A percentile compares a stretch with the other conserved stretches of the same genome.
phyloP scores from a whole-genome alignment of 140 eudicot species.

The Ambrosia hybrid region DNA sequence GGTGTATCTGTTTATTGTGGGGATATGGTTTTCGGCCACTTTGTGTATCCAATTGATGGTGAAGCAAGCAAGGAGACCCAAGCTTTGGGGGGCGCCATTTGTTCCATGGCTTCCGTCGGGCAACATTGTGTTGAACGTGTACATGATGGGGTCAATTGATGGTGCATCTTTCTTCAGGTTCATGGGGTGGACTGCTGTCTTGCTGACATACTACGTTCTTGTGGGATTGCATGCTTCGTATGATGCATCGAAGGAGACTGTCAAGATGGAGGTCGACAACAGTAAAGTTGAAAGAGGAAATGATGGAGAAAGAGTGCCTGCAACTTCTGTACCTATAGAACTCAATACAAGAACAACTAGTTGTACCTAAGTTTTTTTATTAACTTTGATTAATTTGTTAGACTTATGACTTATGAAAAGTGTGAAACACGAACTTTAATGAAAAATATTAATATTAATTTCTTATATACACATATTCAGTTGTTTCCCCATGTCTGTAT shows the following conservation, averaged over 20 bases:
- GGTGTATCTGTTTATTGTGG: constrained; percentile 27
- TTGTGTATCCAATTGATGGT: constrained; percentile 31
- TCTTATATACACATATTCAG: not conserved
- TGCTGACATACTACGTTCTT: constrained; percentile 48
- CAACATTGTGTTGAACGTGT: constrained; percentile 40
- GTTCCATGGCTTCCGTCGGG: constrained; percentile 57
- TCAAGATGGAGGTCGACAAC: constrained; percentile 22
- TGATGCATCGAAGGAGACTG: constrained; percentile 50
- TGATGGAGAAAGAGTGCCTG: constrained; percentile 13
- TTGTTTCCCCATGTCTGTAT: no score
- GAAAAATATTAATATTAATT: not conserved
- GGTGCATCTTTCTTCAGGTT: constrained; percentile 50
- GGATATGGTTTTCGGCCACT: constrained; percentile 43
- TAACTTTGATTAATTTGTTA: not conserved
- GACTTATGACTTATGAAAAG: not conserved
- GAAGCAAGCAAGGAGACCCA: constrained; percentile 45
- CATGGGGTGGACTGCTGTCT: constrained; percentile 44
- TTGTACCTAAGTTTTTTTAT: not conserved
- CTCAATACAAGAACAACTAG: constrained; percentile 38
- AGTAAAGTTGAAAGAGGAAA: constrained; percentile 23
- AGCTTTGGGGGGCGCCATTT: constrained; percentile 50
- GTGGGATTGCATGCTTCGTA: constrained; percentile 64
- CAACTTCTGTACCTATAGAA: constrained; percentile 31
- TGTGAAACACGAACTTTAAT: not conserved
- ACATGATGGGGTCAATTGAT: constrained; percentile 52